phyloP scores from a whole-genome alignment of 192 early-diverging fungal species.

The Diversispora eburnea region DNA sequence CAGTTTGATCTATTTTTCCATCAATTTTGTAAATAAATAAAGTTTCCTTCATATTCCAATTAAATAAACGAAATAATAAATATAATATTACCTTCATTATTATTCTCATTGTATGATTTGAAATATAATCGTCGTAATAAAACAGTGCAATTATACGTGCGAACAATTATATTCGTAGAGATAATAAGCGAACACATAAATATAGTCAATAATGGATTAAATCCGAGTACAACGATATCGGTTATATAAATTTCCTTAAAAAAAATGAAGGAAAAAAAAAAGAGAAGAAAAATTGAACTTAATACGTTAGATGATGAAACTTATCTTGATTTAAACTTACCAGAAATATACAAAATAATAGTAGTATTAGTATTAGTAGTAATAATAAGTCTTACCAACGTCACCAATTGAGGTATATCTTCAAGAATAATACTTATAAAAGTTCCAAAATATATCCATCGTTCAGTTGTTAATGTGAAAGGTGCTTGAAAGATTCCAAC shows the following conservation, averaged over 20 bases:
- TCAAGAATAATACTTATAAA: background rate
- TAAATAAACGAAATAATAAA: too few species aligned
- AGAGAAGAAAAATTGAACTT: background rate
- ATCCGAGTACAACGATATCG: background rate
- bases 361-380: too few species aligned
- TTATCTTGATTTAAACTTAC: too few species aligned
- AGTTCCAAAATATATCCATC: background rate
- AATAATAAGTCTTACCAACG: background rate
- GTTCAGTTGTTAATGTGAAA: background rate
- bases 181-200: background rate
- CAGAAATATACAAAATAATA: too few species aligned
- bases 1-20: too few species aligned
- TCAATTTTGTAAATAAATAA: too few species aligned
- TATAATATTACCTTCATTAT: too few species aligned
- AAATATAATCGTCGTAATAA: too few species aligned
- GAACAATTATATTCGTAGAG: background rate
- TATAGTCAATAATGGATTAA: background rate
- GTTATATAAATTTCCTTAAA: background rate
- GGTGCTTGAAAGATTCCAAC: background rate
- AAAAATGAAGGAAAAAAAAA: background rate
- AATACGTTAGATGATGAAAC: too few species aligned
- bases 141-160: background rate
- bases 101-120: too few species aligned
- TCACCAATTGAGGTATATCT: conserved; percentile 4
- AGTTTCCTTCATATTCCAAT: too few species aligned